These are phyloP conservation scores for Bolboschoenus planiculmis DNA, from an alignment of 176 grass and related monocot species.

Conservation along the genomic window DNA sequence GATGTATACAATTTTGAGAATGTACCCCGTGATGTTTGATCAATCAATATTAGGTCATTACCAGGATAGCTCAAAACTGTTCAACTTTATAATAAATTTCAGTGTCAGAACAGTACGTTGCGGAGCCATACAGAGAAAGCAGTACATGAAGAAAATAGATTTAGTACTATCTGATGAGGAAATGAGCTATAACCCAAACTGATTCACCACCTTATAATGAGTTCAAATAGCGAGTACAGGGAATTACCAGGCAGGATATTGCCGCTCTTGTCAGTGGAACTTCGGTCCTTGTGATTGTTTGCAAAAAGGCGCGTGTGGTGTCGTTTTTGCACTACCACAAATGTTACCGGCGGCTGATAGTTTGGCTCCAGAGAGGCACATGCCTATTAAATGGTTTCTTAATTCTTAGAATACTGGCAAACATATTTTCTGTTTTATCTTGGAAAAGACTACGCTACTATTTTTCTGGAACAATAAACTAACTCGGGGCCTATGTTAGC, in stretches of 20 bases:
- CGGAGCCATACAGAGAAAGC: not conserved
- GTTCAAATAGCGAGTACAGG: not conserved
- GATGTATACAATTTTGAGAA: not conserved
- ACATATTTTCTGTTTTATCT: not conserved
- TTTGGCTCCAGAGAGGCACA: conserved; percentile 97
- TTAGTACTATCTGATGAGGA: not conserved
- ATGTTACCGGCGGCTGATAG: conserved; percentile 98
- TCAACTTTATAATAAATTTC: not conserved
- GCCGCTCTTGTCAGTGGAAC: conserved; percentile 88
- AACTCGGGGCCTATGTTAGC: not conserved
- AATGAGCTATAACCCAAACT: not conserved
- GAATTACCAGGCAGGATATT: conserved; percentile 91
- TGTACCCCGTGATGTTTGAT: not conserved
- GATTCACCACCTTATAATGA: not conserved
- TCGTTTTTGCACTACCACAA: conserved; percentile 98
- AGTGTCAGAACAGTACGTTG: not conserved
- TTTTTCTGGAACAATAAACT: not conserved
- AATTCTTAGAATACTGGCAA: not conserved
- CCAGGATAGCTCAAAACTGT: not conserved
- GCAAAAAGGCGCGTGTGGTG: conserved; percentile 96
- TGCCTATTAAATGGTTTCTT: conserved; percentile 43
- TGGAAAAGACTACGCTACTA: not conserved
- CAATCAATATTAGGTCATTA: not conserved
- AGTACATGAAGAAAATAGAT: not conserved
- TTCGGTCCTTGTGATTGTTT: conserved; percentile 99